Conservation (phyloP, 306 rosid genomes). For the Styphnolobium japonicum region DNA sequence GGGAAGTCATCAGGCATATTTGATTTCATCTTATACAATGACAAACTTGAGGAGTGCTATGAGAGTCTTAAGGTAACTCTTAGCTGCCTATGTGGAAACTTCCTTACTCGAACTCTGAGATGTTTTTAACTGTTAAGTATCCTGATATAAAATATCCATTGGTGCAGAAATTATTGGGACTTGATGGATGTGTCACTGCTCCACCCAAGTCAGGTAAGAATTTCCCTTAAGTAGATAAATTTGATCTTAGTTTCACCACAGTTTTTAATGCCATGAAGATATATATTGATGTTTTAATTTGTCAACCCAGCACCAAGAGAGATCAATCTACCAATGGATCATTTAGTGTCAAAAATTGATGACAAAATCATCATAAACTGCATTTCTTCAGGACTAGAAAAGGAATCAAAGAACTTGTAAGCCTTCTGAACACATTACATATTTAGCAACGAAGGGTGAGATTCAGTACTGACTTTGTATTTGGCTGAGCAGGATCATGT, state of each 20-base stretch:
- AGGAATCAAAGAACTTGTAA: slow-evolving; percentile 61
- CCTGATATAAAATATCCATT: slow-evolving; percentile 26
- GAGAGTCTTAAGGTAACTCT: slow-evolving; percentile 64
- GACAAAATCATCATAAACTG: slow-evolving; percentile 58
- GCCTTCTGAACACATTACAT: slow-evolving; percentile 22
- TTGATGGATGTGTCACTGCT: slow-evolving; percentile 41
- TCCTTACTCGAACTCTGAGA: neutral
- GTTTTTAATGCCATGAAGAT: neutral
- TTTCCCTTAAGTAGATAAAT: neutral
- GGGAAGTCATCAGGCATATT: slow-evolving; percentile 73
- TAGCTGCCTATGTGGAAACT: neutral
- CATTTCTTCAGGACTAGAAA: slow-evolving; percentile 45
- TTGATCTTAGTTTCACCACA: neutral
- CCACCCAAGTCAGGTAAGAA: slow-evolving; percentile 53
- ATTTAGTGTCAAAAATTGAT: slow-evolving; percentile 52
- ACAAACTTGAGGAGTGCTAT: slow-evolving; percentile 73
- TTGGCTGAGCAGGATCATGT: slow-evolving; percentile 56
- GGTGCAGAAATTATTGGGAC: slow-evolving; percentile 72
- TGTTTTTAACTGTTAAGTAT: neutral
- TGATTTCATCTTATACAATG: slow-evolving; percentile 70
- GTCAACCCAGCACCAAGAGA: slow-evolving; percentile 40
- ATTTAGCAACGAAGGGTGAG: neutral
- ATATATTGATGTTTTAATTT: slow-evolving; percentile 13
- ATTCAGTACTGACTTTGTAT: neutral
- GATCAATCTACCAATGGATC: slow-evolving; percentile 54